Conservation (phyloP, 345 rosid species). For the Hirschfeldia incana region DNA sequence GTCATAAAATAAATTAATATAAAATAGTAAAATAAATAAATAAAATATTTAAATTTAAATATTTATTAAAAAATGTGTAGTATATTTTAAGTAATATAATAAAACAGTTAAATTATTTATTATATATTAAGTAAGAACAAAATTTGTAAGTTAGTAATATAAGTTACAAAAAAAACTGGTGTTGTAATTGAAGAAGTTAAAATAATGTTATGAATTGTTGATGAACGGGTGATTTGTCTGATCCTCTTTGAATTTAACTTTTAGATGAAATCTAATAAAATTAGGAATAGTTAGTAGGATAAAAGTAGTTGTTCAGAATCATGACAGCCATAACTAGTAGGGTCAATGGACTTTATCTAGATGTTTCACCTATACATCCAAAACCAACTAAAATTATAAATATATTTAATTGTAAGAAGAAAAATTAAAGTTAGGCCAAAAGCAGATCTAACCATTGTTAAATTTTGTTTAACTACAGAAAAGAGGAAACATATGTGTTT, state of each 20-base stretch:
- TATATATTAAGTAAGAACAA: not conserved
- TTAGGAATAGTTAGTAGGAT: not conserved
- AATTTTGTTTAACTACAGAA: not conserved
- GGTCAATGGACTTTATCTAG: conserved; percentile 23
- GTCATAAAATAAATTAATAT: not conserved
- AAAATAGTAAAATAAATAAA: not conserved
- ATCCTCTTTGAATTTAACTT: not conserved
- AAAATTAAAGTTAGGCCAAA: conserved; percentile 21
- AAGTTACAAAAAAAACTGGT: not conserved
- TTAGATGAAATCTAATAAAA: not conserved
- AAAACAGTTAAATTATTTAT: not conserved
- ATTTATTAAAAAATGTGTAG: not conserved
- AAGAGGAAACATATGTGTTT: conserved; percentile 9
- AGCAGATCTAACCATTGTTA: conserved; percentile 20
- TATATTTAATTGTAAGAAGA: not conserved
- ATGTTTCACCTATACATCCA: not conserved
- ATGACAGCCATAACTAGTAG: conserved; percentile 22
- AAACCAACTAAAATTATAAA: not conserved
- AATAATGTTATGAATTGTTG: no score
- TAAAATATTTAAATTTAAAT: not conserved
- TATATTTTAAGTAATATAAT: not conserved
- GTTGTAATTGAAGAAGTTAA: not conserved
- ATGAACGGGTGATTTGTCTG: not conserved
- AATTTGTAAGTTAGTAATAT: not conserved
- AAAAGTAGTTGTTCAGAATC: conserved; percentile 9